Evolutionary conservation across 148 eudicot species (phyloP).

Genomic region (Persicaria tinctoria): DNA sequence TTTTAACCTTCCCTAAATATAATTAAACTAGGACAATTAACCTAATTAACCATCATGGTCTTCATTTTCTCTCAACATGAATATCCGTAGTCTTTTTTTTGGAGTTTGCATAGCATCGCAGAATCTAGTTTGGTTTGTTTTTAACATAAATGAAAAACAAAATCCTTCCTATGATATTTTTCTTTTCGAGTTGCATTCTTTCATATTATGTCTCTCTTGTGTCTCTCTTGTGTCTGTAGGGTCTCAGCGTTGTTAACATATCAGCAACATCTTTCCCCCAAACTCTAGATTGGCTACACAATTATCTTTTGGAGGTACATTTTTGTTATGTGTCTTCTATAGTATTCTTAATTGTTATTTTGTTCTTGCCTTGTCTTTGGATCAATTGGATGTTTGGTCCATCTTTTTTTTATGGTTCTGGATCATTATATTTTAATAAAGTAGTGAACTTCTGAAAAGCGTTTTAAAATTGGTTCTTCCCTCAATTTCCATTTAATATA

Average conservation of each 20-base stretch:
- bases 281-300: conserved; percentile 92
- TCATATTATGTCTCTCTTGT: conserved; percentile 2
- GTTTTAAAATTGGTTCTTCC: too few relatives aligned
- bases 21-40: too few relatives aligned
- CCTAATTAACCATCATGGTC: too few relatives aligned
- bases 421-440: too few relatives aligned
- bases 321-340: background rate
- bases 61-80: background rate
- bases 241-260: conserved; percentile 76
- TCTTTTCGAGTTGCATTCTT: background rate
- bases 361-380: too few relatives aligned
- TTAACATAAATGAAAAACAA: background rate
- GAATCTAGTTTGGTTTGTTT: background rate
- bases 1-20: background rate
- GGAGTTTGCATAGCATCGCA: background rate
- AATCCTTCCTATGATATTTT: background rate
- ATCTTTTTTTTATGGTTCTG: too few relatives aligned
- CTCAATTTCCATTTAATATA: too few relatives aligned
- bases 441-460: too few relatives aligned
- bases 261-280: conserved; percentile 94
- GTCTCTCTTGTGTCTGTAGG: conserved; percentile 36
- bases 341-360: too few relatives aligned
- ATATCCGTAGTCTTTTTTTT: background rate
- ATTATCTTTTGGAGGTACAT: conserved; percentile 84
- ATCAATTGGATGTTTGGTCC: too few relatives aligned